Conservation (phyloP, 805 yeast genomes). For the Yamadazyma nakazawae region DNA sequence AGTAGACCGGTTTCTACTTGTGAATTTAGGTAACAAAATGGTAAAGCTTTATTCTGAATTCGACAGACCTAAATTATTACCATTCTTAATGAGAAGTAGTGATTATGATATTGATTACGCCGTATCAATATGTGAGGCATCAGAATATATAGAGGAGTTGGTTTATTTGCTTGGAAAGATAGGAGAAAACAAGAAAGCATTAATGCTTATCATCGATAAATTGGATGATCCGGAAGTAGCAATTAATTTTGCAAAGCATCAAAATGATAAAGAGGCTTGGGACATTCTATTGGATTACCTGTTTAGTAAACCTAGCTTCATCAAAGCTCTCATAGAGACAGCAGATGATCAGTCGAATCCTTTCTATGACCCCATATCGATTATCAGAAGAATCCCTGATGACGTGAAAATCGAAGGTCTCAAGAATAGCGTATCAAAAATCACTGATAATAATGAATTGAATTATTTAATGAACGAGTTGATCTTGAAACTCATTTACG, state of each 20-base stretch:
- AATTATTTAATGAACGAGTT: constrained; percentile 49
- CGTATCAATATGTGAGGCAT: constrained; percentile 56
- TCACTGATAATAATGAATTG: constrained; percentile 62
- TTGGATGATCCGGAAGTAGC: constrained; percentile 79
- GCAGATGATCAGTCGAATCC: constrained; percentile 52
- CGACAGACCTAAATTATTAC: constrained; percentile 52
- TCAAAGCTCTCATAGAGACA: constrained; percentile 66
- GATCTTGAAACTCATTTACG: constrained; percentile 39
- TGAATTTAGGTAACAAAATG: constrained; percentile 63
- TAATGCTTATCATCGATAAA: constrained; percentile 71
- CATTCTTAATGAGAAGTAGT: constrained; percentile 54
- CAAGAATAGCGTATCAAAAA: constrained; percentile 54
- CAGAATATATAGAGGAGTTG: constrained; percentile 60
- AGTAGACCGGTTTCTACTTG: constrained; percentile 53
- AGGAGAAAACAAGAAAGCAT: constrained; percentile 76
- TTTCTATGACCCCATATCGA: constrained; percentile 59
- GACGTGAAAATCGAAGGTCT: constrained; percentile 64
- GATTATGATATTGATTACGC: constrained; percentile 71
- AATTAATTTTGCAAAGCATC: constrained; percentile 67
- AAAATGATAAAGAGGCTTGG: constrained; percentile 78
- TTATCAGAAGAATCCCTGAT: constrained; percentile 61
- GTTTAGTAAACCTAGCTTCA: constrained; percentile 68
- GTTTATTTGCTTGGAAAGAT: constrained; percentile 79
- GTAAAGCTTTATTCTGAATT: constrained; percentile 63
- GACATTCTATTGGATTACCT: constrained; percentile 68